Percentiles rank a stretch among this genome's conserved stretches.
phyloP scores from a whole-genome alignment of 73 alveolate genomes.

The Tetrahymena elliotti region DNA sequence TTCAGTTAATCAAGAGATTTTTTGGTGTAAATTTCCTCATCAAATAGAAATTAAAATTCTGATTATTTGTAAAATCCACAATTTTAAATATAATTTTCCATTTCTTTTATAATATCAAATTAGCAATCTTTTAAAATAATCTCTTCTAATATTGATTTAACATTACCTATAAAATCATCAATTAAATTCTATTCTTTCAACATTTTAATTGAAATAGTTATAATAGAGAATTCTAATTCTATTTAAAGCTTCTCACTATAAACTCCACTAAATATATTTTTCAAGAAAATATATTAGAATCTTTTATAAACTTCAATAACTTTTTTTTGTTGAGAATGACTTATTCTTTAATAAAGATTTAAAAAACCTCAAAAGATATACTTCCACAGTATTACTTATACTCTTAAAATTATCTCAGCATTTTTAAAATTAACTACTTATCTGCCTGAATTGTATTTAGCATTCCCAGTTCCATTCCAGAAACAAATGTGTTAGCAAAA shows the following conservation, averaged over 20 bases:
- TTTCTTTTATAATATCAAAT: background rate
- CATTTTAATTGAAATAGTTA: background rate
- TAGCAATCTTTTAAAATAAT: background rate
- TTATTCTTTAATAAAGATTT: background rate
- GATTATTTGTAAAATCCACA: background rate
- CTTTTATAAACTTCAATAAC: background rate
- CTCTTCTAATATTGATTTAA: background rate
- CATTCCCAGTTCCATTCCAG: background rate
- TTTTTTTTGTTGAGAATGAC: background rate
- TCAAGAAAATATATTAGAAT: background rate
- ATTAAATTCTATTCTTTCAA: background rate
- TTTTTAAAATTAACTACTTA: too few species aligned
- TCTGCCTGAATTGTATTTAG: background rate
- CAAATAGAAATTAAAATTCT: background rate
- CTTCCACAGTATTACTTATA: background rate
- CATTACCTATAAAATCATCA: background rate
- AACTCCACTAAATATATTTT: background rate
- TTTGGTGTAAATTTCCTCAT: background rate
- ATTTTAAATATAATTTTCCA: background rate
- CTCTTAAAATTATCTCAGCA: background rate
- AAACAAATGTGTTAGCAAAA: background rate
- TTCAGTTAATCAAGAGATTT: background rate
- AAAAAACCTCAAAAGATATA: background rate
- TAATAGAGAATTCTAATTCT: background rate
- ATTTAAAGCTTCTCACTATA: background rate